Evolutionary conservation across 1,139 yeast genomes (phyloP), one percentile per base, ranked within the genome.

Genomic region (Saccharomyces hybrid): DNA sequence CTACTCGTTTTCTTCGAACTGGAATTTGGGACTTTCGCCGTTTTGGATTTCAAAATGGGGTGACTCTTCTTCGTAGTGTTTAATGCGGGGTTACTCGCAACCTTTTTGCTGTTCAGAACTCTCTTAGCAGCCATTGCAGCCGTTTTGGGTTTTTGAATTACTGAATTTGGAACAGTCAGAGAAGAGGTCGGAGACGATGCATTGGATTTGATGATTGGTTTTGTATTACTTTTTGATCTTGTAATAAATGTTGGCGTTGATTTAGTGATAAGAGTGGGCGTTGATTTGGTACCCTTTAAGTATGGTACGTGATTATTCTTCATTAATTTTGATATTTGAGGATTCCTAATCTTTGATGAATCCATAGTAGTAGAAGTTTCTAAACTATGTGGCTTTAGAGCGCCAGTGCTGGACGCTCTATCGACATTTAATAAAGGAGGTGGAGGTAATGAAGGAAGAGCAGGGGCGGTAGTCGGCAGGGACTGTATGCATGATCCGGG

Each of bases 241-340:
- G 47, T 34, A 8, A 52, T 46, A 31, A 52, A 29, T 8, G 56
- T 29, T 5, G 61, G 53, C 3, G 59, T 29, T 14, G 63, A 56
- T 31, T 51, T 56, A 8, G 55, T 48, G 3, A 38, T 38, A 38
- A 38, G 44, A 38, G 44, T 20, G 7, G 44, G 25, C 6, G 44
- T 38, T 38, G 44, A 38, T 11, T n/a, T 38, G n/a, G 44, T 38
- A 3, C 44, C 16, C 25, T 38, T 38, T 13, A 38, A 25, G 16
- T 16, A 38, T 4, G 25, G 13, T 16, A 13, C 25, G 4, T 16
- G 23, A 8, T 16, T 38, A 38, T 16, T 38, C 11, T 38, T 38
- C 9, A 20, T 5, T 20, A 38, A 9, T 16, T 38, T 38, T 16
- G 44, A 38, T 9, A 38, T 38, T 38, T 38, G 44, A 9, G 25